Conservation (phyloP, 306 rosid species). For the Vachellia pachyceras region DNA sequence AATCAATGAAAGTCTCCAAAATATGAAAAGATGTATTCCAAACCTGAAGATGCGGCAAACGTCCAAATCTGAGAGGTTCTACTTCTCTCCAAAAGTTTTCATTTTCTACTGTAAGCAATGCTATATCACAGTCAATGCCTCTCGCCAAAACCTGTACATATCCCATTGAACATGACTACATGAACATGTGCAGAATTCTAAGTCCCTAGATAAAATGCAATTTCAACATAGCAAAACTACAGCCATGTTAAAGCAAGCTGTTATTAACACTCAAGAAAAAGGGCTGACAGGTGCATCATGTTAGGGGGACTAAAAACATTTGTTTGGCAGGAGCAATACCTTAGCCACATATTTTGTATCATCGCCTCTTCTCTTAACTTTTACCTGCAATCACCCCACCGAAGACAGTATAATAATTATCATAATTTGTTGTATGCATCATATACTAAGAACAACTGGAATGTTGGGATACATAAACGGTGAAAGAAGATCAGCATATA, state of each 20-base stretch:
- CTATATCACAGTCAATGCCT: conserved; percentile 94
- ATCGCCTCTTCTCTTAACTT: conserved; percentile 97
- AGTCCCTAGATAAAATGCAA: conserved; percentile 26
- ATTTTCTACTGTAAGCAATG: conserved; percentile 94
- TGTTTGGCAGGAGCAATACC: conserved; percentile 56
- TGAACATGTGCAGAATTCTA: conserved; percentile 11
- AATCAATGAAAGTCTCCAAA: conserved; percentile 11
- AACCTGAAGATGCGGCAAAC: conserved; percentile 97
- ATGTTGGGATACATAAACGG: conserved; percentile 32
- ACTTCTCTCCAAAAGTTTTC: conserved; percentile 91
- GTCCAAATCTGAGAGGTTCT: conserved; percentile 82
- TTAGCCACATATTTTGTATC: conserved; percentile 96
- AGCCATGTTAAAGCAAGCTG: conserved; percentile 29
- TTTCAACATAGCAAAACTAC: conserved; percentile 1
- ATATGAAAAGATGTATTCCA: conserved; percentile 24
- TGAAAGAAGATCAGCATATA: conserved; percentile 26
- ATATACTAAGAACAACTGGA: conserved; percentile 16
- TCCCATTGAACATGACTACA: conserved; percentile 48
- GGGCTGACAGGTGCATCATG: conserved; percentile 25
- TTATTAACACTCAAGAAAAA: conserved; percentile 20
- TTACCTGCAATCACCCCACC: conserved; percentile 64
- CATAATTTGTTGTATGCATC: conserved; percentile 14
- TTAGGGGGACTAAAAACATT: conserved; percentile 2
- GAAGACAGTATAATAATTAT: conserved; percentile 25
- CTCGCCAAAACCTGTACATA: conserved; percentile 87